These are phyloP conservation scores for Sophora flavescens DNA, from an alignment of 306 rosid species.

Conservation along the genomic window DNA sequence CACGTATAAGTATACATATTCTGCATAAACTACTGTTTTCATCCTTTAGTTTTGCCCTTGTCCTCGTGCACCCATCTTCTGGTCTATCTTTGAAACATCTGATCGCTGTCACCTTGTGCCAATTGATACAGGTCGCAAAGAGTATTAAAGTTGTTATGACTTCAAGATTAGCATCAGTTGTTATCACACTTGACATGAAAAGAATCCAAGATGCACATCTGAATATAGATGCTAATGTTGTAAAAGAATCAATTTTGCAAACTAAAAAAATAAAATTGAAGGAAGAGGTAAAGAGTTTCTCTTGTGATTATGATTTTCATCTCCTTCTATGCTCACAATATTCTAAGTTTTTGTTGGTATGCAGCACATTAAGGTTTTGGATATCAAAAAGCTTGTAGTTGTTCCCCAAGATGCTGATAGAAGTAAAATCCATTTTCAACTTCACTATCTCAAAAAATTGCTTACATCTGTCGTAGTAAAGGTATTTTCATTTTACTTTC, in stretches of 20 bases:
- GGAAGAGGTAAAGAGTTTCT: conserved; percentile 67
- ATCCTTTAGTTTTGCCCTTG: conserved; percentile 12
- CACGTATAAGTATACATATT: conserved; percentile 9
- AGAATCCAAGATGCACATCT: conserved; percentile 71
- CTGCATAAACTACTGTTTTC: conserved; percentile 25
- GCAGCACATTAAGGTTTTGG: conserved; percentile 83
- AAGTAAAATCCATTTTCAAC: conserved; percentile 78
- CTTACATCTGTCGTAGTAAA: conserved; percentile 81
- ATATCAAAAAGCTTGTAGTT: conserved; percentile 70
- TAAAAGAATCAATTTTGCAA: conserved; percentile 73
- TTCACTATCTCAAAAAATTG: conserved; percentile 66
- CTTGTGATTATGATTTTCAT: conserved; percentile 30
- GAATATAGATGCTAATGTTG: conserved; percentile 75
- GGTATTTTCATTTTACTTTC: conserved; percentile 54
- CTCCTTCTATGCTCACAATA: conserved; percentile 36
- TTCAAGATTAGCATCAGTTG: conserved; percentile 65
- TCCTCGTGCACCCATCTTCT: conserved; percentile 4
- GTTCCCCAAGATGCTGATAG: conserved; percentile 63
- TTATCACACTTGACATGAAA: conserved; percentile 73
- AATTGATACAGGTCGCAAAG: conserved; percentile 74
- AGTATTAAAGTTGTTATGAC: conserved; percentile 68
- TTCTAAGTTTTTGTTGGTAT: conserved; percentile 45
- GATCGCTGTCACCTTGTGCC: conserved; percentile 16
- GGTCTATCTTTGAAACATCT: not conserved
- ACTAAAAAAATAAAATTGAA: conserved; percentile 79